These are phyloP conservation scores for Dendrocalamus latiflorus DNA, from an alignment of 202 grass and related monocot species.

Conservation along the genomic window DNA sequence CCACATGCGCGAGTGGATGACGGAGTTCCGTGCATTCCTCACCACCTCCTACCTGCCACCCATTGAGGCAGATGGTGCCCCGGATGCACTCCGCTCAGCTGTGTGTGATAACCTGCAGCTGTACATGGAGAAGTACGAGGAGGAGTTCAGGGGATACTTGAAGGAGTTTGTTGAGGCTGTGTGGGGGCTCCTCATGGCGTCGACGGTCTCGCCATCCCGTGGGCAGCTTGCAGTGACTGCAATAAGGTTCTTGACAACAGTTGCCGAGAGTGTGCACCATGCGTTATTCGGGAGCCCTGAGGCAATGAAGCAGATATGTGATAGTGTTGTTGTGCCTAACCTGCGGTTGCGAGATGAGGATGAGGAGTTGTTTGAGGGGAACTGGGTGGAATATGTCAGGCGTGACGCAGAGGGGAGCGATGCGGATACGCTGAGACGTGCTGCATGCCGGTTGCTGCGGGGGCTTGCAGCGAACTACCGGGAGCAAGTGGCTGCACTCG, in stretches of 20 bases:
- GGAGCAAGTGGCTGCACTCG: conserved; percentile 73
- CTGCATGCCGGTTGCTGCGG: conserved; percentile 73
- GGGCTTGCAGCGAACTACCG: conserved; percentile 78
- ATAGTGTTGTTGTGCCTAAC: conserved; percentile 91
- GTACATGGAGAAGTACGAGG: conserved; percentile 98
- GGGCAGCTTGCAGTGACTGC: conserved; percentile 73
- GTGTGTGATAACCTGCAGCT: conserved; percentile 91
- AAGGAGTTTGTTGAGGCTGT: conserved; percentile 85
- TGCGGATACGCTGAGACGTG: conserved; percentile 72
- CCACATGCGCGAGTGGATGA: conserved; percentile 98
- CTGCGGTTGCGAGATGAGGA: conserved; percentile 81
- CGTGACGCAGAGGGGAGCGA: conserved; percentile 91
- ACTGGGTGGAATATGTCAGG: conserved; percentile 92
- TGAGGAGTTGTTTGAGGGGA: conserved; percentile 87
- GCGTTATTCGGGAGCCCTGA: conserved; percentile 63
- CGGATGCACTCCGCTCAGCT: conserved; percentile 60
- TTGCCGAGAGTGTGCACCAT: conserved; percentile 89
- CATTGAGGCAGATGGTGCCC: conserved; percentile 63
- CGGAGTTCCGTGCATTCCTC: conserved; percentile 73
- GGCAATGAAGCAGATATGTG: conserved; percentile 74
- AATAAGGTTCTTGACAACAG: conserved; percentile 94
- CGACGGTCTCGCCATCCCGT: conserved; percentile 41
- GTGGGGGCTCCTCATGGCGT: conserved; percentile 70
- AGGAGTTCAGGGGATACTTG: conserved; percentile 78
- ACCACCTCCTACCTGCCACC: conserved; percentile 56